A percentile compares a stretch with the other conserved stretches of the same genome.
Conservation (phyloP, 495 filamentous ascomycete species). For the Aspergillus incahuasiensis region DNA sequence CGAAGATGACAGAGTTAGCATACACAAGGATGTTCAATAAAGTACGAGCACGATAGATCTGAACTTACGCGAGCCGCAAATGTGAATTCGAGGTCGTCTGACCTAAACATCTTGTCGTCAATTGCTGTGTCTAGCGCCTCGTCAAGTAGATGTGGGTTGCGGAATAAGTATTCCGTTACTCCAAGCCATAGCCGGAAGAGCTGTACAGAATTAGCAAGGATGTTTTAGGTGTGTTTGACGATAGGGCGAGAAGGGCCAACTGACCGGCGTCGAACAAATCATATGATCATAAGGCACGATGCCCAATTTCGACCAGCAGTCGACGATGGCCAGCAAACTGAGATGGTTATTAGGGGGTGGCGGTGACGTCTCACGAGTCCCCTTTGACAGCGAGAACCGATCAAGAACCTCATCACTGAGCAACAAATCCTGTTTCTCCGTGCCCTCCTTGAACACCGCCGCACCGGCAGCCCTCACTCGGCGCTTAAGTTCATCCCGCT, state of each 20-base stretch:
- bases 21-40: neutral
- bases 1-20: neutral
- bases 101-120: constrained; percentile 80
- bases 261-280: constrained; percentile 92
- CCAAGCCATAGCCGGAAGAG: constrained; percentile 97
- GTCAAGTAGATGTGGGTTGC: constrained; percentile 76
- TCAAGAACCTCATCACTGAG: constrained; percentile 82
- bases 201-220: constrained; percentile 31
- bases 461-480: constrained; percentile 74
- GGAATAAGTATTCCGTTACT: constrained; percentile 94
- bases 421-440: constrained; percentile 59
- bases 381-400: constrained; percentile 71
- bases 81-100: constrained; percentile 94
- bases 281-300: constrained; percentile 98
- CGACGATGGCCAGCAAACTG: constrained; percentile 93
- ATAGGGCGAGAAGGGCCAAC: constrained; percentile 12
- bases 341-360: constrained; percentile 89
- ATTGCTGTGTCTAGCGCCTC: constrained; percentile 81
- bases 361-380: constrained; percentile 53
- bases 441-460: constrained; percentile 65
- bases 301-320: constrained; percentile 90
- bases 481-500: constrained; percentile 70
- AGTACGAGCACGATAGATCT: neutral
- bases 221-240: neutral
- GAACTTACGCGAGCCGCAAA: constrained; percentile 75